Evolutionary conservation across 2,329 filamentous ascomycete species (phyloP).

Genomic region (Thelonectria rubi): DNA sequence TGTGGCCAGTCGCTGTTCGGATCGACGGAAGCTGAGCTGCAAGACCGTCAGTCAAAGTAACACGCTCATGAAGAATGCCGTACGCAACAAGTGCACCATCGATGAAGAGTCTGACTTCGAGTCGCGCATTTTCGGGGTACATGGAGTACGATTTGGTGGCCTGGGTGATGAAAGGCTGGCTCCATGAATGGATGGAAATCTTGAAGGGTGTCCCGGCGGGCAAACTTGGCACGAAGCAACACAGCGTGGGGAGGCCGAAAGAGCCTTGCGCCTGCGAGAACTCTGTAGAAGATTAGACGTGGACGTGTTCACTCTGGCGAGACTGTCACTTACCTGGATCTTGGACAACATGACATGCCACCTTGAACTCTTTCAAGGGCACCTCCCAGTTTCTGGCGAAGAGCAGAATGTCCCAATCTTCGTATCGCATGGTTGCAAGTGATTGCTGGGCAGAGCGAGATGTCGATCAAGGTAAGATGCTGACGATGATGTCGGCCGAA

Average conservation of each 20-base stretch:
- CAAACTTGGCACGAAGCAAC: conserved; percentile 76
- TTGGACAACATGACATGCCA: conserved; percentile 75
- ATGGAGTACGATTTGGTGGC: conserved; percentile 65
- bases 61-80: not conserved
- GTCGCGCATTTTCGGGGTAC: conserved; percentile 64
- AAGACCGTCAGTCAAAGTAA: not conserved
- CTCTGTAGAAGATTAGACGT: conserved; percentile 48
- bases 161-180: conserved; percentile 66
- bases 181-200: conserved; percentile 81
- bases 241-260: conserved; percentile 70
- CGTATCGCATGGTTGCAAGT: conserved; percentile 74
- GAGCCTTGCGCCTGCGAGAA: conserved; percentile 60
- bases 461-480: conserved; percentile 16
- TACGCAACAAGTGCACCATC: conserved; percentile 73
- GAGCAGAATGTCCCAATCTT: conserved; percentile 86
- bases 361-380: conserved; percentile 84
- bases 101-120: conserved; percentile 73
- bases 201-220: conserved; percentile 67
- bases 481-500: conserved; percentile 2
- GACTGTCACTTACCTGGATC: conserved; percentile 53
- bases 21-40: conserved; percentile 64
- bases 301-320: not conserved
- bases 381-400: conserved; percentile 74
- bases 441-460: conserved; percentile 10
- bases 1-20: conserved; percentile 61